A percentile compares a stretch with the other conserved stretches of the same genome.
Evolutionary conservation across 169 alveolate genomes (phyloP).

Genomic region (Eimeria tenella): DNA sequence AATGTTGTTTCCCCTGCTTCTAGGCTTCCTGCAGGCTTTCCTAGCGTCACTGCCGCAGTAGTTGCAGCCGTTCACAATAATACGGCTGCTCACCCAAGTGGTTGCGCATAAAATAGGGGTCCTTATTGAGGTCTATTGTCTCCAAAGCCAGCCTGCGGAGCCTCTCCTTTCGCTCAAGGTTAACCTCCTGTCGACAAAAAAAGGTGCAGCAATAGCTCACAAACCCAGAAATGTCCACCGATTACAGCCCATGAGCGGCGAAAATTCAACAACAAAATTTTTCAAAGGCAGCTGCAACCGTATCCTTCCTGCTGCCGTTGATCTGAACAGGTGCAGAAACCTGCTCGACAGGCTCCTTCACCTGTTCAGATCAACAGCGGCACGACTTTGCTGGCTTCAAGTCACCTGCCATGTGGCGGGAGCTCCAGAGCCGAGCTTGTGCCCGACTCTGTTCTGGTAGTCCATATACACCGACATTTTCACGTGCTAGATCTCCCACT

Average conservation of each 20-base stretch:
- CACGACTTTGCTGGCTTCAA: not conserved
- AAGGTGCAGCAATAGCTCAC: not conserved
- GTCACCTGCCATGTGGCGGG: conserved; percentile 94
- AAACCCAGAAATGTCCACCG: not conserved
- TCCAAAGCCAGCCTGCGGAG: conserved; percentile 96
- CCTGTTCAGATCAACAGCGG: not conserved
- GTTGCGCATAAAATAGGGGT: conserved; percentile 97
- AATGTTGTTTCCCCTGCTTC: not conserved
- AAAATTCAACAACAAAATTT: not conserved
- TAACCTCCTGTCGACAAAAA: conserved; percentile 85
- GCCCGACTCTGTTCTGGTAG: conserved; percentile 98
- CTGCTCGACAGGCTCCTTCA: not conserved
- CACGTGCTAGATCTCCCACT: conserved; percentile 54
- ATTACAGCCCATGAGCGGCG: not conserved
- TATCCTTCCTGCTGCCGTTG: not conserved
- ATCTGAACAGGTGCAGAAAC: not conserved
- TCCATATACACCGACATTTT: conserved; percentile 90
- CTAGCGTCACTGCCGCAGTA: not conserved
- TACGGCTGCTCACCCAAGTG: conserved; percentile 92
- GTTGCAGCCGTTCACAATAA: not conserved
- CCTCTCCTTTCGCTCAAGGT: conserved; percentile 97
- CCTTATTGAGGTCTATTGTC: conserved; percentile 96
- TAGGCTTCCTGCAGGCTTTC: not conserved
- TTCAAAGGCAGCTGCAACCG: not conserved
- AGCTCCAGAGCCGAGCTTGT: conserved; percentile 98